phyloP scores from a whole-genome alignment of 371 early-diverging fungal species.

The Apophysomyces variabilis region DNA sequence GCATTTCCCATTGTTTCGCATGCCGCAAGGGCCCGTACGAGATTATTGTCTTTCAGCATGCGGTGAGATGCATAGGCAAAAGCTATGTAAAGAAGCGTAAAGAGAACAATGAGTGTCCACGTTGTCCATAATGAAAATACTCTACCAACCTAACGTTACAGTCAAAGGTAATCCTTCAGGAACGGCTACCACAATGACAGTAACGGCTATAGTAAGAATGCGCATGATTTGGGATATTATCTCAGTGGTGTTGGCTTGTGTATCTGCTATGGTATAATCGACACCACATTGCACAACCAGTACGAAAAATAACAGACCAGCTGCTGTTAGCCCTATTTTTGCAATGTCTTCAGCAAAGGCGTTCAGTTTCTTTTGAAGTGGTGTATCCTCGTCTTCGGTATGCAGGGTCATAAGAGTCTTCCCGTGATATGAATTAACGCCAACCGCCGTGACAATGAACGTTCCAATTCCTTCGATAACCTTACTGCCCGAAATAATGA shows the following conservation, averaged over 20 bases:
- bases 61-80: conserved; percentile 79
- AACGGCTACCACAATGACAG: conserved; percentile 79
- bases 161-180: conserved; percentile 85
- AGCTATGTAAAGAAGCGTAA: conserved; percentile 47
- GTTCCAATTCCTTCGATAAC: conserved; percentile 80
- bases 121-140: not conserved
- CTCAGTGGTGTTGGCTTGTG: conserved; percentile 27
- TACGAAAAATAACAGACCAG: conserved; percentile 68
- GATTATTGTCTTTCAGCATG: conserved; percentile 90
- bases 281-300: conserved; percentile 69
- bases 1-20: conserved; percentile 97
- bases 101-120: not conserved
- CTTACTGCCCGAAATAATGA: conserved; percentile 76
- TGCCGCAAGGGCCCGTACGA: conserved; percentile 86
- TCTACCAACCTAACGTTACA: conserved; percentile 64
- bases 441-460: conserved; percentile 73
- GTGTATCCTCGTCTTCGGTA: conserved; percentile 64
- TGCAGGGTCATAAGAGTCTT: conserved; percentile 77
- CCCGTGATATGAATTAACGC: conserved; percentile 76
- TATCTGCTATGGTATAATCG: conserved; percentile 10
- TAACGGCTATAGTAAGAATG: conserved; percentile 73
- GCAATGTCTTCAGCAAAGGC: conserved; percentile 73
- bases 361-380: conserved; percentile 73
- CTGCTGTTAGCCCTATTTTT: conserved; percentile 70
- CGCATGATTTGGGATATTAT: conserved; percentile 54